These are phyloP conservation scores for Apophysomyces sp. DNA, from an alignment of 371 early-diverging fungal genomes.

Conservation along the genomic window DNA sequence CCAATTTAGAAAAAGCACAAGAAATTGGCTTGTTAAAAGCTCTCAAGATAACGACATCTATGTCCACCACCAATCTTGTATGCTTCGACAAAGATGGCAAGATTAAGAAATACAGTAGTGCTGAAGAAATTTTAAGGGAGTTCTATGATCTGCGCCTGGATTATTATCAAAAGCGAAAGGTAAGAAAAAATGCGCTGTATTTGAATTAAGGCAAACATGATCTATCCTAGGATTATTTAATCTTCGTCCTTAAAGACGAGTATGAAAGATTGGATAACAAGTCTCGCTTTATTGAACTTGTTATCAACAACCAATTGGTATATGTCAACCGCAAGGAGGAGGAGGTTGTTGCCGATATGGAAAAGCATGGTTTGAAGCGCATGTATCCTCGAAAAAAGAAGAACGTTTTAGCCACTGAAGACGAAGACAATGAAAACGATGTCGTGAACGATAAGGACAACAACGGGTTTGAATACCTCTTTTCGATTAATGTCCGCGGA, in stretches of 20 bases:
- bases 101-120: conserved; percentile 81
- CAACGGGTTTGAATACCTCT: conserved; percentile 92
- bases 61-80: conserved; percentile 93
- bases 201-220: neutral
- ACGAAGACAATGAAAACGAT: conserved; percentile 34
- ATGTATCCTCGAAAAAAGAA: conserved; percentile 55
- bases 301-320: conserved; percentile 81
- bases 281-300: conserved; percentile 92
- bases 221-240: conserved; percentile 41
- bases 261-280: conserved; percentile 85
- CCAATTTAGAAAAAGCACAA: conserved; percentile 71
- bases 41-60: conserved; percentile 77
- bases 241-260: conserved; percentile 74
- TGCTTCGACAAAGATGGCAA: conserved; percentile 94
- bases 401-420: conserved; percentile 40
- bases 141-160: conserved; percentile 90
- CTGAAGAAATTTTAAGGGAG: conserved; percentile 90
- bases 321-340: conserved; percentile 88
- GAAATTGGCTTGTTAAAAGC: conserved; percentile 79
- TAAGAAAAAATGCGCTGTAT: conserved; percentile 17
- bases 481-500: conserved; percentile 92
- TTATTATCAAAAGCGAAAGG: conserved; percentile 94
- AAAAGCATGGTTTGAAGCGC: conserved; percentile 65
- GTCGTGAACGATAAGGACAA: conserved; percentile 6
- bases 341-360: conserved; percentile 82